Evolutionary conservation across 352 stramenopile species (phyloP).

Genomic region (Aphanomyces euteiches): DNA sequence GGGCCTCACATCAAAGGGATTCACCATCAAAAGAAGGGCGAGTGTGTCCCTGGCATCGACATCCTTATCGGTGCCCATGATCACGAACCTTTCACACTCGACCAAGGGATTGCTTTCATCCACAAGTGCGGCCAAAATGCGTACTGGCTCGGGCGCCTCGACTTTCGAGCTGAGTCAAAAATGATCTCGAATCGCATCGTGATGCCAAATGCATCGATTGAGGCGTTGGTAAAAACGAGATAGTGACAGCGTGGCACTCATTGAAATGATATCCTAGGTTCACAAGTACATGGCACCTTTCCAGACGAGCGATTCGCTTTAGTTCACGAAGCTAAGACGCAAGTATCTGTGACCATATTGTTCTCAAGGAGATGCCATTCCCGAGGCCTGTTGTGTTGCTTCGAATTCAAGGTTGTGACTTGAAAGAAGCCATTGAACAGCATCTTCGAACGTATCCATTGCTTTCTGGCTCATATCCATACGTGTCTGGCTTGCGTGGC

Average conservation of each 20-base stretch:
- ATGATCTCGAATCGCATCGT: conserved; percentile 75
- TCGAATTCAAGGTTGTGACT: conserved; percentile 54
- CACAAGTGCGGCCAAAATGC: conserved; percentile 88
- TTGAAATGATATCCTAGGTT: conserved; percentile 29
- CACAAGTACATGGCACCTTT: conserved; percentile 65
- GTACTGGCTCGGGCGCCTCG: conserved; percentile 78
- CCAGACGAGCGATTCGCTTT: conserved; percentile 43
- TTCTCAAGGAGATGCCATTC: conserved; percentile 88
- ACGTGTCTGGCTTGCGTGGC: conserved; percentile 50
- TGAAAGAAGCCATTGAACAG: conserved; percentile 69
- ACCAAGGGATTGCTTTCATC: conserved; percentile 76
- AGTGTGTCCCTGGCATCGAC: conserved; percentile 64
- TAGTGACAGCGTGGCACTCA: neutral
- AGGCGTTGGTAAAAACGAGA: conserved; percentile 45
- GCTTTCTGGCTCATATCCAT: conserved; percentile 69
- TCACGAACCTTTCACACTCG: conserved; percentile 85
- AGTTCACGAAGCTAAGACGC: conserved; percentile 64
- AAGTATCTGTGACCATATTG: conserved; percentile 64
- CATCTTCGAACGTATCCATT: conserved; percentile 74
- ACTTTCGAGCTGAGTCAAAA: conserved; percentile 76
- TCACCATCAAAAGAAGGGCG: conserved; percentile 24
- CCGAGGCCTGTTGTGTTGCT: conserved; percentile 59
- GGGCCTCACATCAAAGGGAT: no score
- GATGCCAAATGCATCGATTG: conserved; percentile 48
- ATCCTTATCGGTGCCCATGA: conserved; percentile 89